Evolutionary conservation across 805 yeast species (phyloP), one percentile per base, ranked within the genome.

Genomic region (Ogataea ganodermae): DNA sequence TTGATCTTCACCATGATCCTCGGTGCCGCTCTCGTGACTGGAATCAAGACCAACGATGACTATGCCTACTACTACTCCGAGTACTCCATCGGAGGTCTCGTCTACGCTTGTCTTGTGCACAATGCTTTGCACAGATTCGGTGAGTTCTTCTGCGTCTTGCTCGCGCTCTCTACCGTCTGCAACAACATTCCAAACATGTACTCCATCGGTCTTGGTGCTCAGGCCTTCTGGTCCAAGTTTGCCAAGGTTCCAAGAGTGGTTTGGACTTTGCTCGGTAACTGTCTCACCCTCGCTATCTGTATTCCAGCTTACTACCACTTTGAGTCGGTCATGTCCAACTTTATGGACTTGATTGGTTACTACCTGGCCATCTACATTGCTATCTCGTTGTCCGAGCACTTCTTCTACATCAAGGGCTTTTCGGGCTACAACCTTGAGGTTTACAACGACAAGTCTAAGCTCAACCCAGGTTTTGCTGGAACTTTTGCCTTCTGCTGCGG

Each of bases 111-210:
- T 56, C 73, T 91, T 50, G 94, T 88, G 45, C 77, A 81, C 54
- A 78, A 90, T 64, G 85, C 96, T 4, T 75, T 89, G 51, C 91
- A 87, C 68, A 91, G 89, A 8, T 89, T 91, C 58, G 97, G 97
- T 53, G 84, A 88, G 67, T 89, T 91, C 76, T 83, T 91, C 69
- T 80, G 91, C 69, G 97, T 91, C 26, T 24, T 91, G 16, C 73
- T 91, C 54, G 89, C 96, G 14, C 70, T 91, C 56, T 88, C 96
- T 26, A 89, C 96, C 26, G 85, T 91, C 48, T 84, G 96, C 55
- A 89, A 89, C 76, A 90, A 89, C 73, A 81, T 90, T 67, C 97
- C 97, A 68, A 90, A 89, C 74, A 83, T 89, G 86, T 91, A 91
- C 75, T 88, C 97, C 21, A 80, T 89, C 60, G 91, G 89, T 33